phyloP scores from a whole-genome alignment of 352 stramenopile genomes.

The Phytophthora ramorum region DNA sequence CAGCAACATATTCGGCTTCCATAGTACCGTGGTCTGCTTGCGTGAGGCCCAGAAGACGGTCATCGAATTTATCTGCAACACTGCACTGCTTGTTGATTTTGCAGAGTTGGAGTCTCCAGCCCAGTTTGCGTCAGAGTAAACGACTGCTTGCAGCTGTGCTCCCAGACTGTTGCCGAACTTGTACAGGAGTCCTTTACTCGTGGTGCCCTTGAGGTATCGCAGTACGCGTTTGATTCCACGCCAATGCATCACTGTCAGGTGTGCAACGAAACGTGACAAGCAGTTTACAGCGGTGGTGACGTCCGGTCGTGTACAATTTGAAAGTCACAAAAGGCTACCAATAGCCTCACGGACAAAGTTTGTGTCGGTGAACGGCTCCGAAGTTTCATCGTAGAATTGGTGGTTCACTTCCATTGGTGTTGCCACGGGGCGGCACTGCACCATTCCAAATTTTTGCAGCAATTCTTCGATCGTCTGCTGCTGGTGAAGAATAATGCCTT shows the following conservation, averaged over 20 bases:
- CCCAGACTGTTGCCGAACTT: neutral
- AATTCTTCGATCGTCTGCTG: neutral
- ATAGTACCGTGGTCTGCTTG: neutral
- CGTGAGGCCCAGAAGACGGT: neutral
- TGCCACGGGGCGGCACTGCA: neutral
- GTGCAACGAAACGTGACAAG: neutral
- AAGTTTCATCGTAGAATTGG: neutral
- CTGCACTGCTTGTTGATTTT: neutral
- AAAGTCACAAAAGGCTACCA: constrained; percentile 1
- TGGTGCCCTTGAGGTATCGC: neutral
- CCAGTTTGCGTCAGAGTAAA: constrained; percentile 7
- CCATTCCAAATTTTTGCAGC: neutral
- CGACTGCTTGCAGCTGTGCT: neutral
- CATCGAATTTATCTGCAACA: neutral
- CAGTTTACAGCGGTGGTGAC: neutral
- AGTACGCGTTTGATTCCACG: neutral
- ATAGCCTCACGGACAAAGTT: constrained; percentile 1
- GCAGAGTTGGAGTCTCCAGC: neutral
- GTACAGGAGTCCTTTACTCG: neutral
- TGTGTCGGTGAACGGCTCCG: neutral
- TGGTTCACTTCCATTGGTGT: neutral
- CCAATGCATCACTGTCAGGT: constrained; percentile 2
- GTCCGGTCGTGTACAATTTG: constrained; percentile 4
- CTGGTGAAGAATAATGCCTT: constrained; percentile 7
- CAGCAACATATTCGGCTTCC: neutral